Evolutionary conservation across 345 rosid genomes (phyloP).

Genomic region (Gynandropsis gynandra): DNA sequence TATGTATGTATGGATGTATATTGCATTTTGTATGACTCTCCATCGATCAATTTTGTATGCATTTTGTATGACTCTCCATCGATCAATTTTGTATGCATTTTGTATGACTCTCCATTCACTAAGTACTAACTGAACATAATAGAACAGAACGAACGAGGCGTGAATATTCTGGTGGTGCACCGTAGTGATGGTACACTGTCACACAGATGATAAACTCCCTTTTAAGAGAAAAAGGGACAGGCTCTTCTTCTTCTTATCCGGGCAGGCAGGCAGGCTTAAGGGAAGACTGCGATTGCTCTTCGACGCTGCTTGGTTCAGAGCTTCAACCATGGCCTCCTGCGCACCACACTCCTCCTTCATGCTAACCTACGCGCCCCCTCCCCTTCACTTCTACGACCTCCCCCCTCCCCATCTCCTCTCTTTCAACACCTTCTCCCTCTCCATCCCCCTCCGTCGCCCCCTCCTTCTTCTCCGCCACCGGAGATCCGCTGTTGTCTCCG

Average conservation of each 20-base stretch:
- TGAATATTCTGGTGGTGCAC: neutral
- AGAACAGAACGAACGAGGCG: too few species aligned
- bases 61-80: too few species aligned
- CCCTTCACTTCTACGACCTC: constrained; percentile 46
- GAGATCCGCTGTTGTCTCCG: constrained; percentile 27
- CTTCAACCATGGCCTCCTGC: constrained; percentile 50
- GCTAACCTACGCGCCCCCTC: constrained; percentile 44
- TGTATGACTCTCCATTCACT: too few species aligned
- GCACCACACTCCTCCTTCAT: constrained; percentile 41
- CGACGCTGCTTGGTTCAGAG: neutral
- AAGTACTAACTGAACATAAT: too few species aligned
- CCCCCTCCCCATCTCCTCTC: constrained; percentile 38
- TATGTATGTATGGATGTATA: too few species aligned
- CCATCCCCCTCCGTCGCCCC: constrained; percentile 33
- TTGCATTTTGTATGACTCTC: too few species aligned
- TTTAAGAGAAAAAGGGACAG: neutral
- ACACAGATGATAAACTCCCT: constrained; percentile 11
- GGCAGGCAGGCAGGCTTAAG: neutral
- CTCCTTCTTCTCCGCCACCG: constrained; percentile 29
- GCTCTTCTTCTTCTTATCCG: constrained; percentile 9
- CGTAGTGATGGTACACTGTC: constrained; percentile 7
- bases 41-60: too few species aligned
- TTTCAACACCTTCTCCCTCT: constrained; percentile 31
- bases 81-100: too few species aligned
- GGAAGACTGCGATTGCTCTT: too few species aligned